Evolutionary conservation across 192 early-diverging fungal genomes (phyloP).

Genomic region (Backusella parvicylindrica): DNA sequence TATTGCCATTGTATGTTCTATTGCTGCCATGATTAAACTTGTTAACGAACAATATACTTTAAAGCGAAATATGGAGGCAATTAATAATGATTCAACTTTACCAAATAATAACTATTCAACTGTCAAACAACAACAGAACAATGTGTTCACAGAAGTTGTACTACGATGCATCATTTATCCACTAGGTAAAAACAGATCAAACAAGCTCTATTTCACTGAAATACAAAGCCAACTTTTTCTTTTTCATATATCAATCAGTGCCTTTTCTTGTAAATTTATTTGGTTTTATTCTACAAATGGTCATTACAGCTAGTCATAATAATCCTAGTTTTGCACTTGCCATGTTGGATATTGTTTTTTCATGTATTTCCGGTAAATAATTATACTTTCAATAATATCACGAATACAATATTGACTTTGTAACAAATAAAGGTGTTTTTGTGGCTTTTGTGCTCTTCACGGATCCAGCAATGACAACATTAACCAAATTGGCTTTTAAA

Average conservation of each 20-base stretch:
- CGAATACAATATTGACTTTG: too few species aligned
- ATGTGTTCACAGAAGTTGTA: neutral
- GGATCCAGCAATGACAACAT: neutral
- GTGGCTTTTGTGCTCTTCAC: neutral
- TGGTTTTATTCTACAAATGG: conserved; percentile 12
- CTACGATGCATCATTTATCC: conserved; percentile 14
- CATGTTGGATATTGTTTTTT: conserved; percentile 14
- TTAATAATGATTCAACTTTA: neutral
- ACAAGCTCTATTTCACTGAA: too few species aligned
- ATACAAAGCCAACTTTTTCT: neutral
- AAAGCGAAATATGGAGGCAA: neutral
- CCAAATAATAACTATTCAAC: too few species aligned
- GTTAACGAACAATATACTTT: neutral
- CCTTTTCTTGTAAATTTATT: conserved; percentile 10
- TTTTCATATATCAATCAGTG: neutral
- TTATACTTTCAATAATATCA: too few species aligned
- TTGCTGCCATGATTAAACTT: neutral
- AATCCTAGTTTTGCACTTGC: neutral
- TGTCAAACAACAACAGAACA: neutral
- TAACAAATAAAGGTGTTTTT: neutral
- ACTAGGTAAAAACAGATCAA: neutral
- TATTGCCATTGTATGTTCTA: neutral
- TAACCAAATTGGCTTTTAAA: neutral
- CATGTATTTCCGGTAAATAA: neutral
- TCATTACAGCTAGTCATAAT: neutral